Conservation (phyloP, 441 rosid species). For the Metrosideros polymorpha region DNA sequence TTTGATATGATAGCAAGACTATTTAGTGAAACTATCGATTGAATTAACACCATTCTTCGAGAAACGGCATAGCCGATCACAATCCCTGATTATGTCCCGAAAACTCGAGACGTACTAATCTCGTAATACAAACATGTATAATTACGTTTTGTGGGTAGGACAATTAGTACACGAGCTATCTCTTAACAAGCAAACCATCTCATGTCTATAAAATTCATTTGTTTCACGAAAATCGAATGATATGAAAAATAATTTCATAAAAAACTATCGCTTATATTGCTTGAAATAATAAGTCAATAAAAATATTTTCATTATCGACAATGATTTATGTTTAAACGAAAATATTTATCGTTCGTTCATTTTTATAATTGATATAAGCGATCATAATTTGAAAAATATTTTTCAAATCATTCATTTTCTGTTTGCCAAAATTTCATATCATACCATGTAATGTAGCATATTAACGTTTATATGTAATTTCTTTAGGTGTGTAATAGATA, state of each 20-base stretch:
- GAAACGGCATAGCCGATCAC: rapidly evolving
- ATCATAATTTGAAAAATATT: neutral
- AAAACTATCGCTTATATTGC: neutral
- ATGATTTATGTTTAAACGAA: neutral
- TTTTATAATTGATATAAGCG: neutral
- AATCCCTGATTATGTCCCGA: neutral
- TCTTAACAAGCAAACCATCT: neutral
- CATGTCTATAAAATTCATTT: rapidly evolving
- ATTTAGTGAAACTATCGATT: neutral
- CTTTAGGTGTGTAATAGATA: neutral
- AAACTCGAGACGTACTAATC: neutral
- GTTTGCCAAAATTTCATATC: neutral
- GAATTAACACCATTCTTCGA: neutral
- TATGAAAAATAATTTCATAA: neutral
- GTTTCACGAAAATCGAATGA: rapidly evolving
- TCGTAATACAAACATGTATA: neutral
- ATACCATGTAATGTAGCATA: neutral
- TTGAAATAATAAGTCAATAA: neutral
- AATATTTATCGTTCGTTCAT: neutral
- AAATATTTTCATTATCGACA: neutral
- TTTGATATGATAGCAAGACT: neutral
- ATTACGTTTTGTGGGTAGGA: neutral
- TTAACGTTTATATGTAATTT: neutral
- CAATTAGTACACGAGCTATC: rapidly evolving
- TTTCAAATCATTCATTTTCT: neutral